Evolutionary conservation across 106 monocot species (phyloP), one percentile per base, ranked within the genome.

Genomic region (Allium fistulosum): DNA sequence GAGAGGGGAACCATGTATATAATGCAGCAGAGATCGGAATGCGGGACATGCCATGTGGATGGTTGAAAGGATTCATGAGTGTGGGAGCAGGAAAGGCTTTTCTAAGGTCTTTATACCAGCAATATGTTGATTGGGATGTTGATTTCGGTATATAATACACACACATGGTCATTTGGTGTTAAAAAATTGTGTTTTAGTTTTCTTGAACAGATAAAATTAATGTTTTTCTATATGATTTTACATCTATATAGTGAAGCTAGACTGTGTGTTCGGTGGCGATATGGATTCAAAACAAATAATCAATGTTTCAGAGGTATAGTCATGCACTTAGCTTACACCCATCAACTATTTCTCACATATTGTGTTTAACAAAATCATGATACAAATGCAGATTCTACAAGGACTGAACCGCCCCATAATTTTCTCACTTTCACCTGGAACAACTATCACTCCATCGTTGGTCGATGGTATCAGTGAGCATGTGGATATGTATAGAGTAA

Each of bases 31-130:
- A 97, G 56, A 84, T 97, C 59, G 96, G 92, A 22, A 52, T 86
- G 58, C 78, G 4, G 22, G 69, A 88, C 53, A 84, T 58, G 79
- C 75, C 74, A 58, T 97, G 92, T 86, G 82, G 60, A 49, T 97
- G 96, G 96, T 82, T 92, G 92, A 63, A 89, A 76, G 96, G 96
- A 55, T 97, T 92, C 82, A 86, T 97, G 92, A 97, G 96, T 77
- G 88, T 76, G 46, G 72, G 74, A 52, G 92, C 96, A 14, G 96
- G 96, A 63, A 80, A 48, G 75, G 92, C 86, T 52, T 97, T 97
- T 72, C 73, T 97, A 59, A 92, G 80, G 51, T 92, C 96, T 73
- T 63, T 92, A 4, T 97, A 92, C 70, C 81, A 53, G 47, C 96
- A 92, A 50, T 89, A 92, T 78, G 80, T 82, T 71, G 86, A 92